Evolutionary conservation across 1,284 basidiomycete genomes (phyloP).

Genomic region (Cystobasidiaceae sp.): DNA sequence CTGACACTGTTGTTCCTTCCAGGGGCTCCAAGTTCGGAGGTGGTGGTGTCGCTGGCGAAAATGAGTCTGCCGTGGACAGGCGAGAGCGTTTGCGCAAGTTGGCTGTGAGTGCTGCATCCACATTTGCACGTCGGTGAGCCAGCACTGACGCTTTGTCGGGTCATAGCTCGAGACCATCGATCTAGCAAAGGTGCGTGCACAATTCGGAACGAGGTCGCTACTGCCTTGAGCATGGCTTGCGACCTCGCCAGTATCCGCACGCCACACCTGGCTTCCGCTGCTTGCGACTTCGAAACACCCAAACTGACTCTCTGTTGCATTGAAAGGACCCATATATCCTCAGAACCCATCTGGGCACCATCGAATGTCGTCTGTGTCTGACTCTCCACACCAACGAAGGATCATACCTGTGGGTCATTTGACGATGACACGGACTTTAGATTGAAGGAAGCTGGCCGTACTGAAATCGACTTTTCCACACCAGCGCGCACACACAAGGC

Average conservation of each 20-base stretch:
- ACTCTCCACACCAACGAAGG: constrained; percentile 99
- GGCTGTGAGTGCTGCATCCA: constrained; percentile 48
- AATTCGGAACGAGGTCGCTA: too few relatives aligned
- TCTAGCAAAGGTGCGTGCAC: constrained; percentile 68
- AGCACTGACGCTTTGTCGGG: too few relatives aligned
- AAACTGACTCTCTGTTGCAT: too few relatives aligned
- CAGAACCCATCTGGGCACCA: constrained; percentile 90
- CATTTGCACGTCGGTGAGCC: constrained; percentile 42
- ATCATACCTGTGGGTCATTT: constrained; percentile 93
- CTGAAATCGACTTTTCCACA: too few relatives aligned
- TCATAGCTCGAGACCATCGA: constrained; percentile 82
- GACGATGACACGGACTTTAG: too few relatives aligned
- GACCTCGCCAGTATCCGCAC: too few relatives aligned
- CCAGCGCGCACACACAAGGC: constrained; percentile 98
- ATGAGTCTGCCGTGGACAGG: constrained; percentile 90
- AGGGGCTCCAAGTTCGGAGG: constrained; percentile 86
- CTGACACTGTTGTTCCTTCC: too few relatives aligned
- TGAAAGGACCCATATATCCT: constrained; percentile 93
- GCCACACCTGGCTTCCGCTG: too few relatives aligned
- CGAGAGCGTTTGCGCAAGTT: constrained; percentile 91
- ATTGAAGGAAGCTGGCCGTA: too few relatives aligned
- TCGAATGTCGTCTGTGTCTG: constrained; percentile 95
- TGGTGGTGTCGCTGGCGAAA: constrained; percentile 79
- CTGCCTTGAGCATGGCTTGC: too few relatives aligned
- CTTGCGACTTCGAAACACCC: too few relatives aligned